phyloP scores from a whole-genome alignment of 306 rosid genomes.

The Senna siamea region DNA sequence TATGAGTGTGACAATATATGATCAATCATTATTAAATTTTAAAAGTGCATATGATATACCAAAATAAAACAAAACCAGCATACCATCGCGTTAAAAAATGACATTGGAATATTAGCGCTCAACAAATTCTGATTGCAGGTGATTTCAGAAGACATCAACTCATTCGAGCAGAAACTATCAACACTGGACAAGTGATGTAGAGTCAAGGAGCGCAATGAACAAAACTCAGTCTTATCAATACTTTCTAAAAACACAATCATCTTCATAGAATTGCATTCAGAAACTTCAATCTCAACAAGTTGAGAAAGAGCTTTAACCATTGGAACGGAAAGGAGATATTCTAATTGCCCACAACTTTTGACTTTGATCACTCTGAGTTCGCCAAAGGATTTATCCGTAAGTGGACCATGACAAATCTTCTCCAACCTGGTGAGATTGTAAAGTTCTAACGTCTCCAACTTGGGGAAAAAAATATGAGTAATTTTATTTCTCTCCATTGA shows the following conservation, averaged over 20 bases:
- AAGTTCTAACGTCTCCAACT: neutral
- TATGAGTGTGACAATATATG: too few relatives aligned
- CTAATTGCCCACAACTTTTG: neutral
- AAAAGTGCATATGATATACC: neutral
- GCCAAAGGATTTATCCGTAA: neutral
- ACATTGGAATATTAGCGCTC: neutral
- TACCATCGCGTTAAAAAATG: neutral
- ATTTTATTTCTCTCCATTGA: neutral
- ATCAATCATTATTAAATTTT: too few relatives aligned
- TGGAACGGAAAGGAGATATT: neutral
- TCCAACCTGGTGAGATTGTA: neutral
- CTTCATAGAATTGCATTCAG: neutral
- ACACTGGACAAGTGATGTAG: neutral
- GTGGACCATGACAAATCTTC: neutral
- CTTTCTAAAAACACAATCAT: neutral
- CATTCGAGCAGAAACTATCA: neutral
- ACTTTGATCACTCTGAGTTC: neutral
- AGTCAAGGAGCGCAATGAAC: neutral
- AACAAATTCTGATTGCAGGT: neutral
- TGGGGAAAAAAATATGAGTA: neutral
- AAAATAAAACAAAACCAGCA: neutral
- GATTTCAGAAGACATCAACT: neutral
- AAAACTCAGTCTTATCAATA: neutral
- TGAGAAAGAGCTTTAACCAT: neutral
- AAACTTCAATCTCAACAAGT: neutral